phyloP scores from a whole-genome alignment of 768 basidiomycete genomes.

The Cystofilobasidium macerans region DNA sequence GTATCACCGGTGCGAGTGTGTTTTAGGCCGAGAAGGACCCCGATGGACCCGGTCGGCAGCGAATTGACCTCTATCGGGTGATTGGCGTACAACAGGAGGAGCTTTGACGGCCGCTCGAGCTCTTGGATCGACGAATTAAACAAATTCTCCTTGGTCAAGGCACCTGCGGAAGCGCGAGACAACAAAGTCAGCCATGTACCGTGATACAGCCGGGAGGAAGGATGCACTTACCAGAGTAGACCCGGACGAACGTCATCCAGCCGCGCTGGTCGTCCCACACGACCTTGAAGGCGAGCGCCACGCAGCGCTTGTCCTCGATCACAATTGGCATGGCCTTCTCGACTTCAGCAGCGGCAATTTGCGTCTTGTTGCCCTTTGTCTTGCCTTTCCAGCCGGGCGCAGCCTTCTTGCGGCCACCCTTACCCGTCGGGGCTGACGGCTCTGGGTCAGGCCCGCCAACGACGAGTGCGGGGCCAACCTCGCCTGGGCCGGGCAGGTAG shows the following conservation, averaged over 20 bases:
- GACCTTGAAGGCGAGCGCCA: conserved; percentile 70
- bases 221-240: conserved; percentile 61
- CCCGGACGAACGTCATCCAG: conserved; percentile 86
- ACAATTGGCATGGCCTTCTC: conserved; percentile 14
- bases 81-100: conserved; percentile 67
- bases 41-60: conserved; percentile 70
- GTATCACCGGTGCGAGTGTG: conserved; percentile 82
- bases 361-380: conserved; percentile 14
- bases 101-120: conserved; percentile 61
- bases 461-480: conserved; percentile 45
- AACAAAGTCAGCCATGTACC: background rate
- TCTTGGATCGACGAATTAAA: conserved; percentile 58
- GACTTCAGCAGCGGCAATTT: background rate
- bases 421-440: background rate
- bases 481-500: conserved; percentile 64
- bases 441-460: conserved; percentile 16
- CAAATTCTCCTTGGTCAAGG: conserved; percentile 51
- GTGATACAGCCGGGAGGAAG: background rate
- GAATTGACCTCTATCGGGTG: conserved; percentile 64
- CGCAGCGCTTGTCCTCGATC: conserved; percentile 13
- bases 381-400: conserved; percentile 41
- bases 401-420: conserved; percentile 34
- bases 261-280: conserved; percentile 69
- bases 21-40: conserved; percentile 70
- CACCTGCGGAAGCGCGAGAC: conserved; percentile 45